Base-by-base conservation (phyloP, 495 filamentous ascomycete species). In the Tuber borchii region DNA sequence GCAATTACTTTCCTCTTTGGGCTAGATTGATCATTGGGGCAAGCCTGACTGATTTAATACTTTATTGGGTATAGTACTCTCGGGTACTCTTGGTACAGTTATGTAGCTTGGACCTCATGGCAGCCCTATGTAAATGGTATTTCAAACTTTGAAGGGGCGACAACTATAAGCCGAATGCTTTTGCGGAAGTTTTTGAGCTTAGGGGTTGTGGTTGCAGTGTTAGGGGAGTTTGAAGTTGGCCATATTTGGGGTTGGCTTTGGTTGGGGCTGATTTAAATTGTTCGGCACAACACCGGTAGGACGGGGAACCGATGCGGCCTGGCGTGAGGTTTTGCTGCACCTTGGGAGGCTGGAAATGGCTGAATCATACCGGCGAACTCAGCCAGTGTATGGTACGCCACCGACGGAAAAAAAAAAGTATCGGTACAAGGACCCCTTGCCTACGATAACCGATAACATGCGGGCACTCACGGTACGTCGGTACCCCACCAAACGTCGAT, bases 371-470 rank as follows among this genome's bases (percentile, higher is more conserved):
- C 20, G 10, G 14, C 10, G 16, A 34, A 19, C 12, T 6, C 12
- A 34, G 26, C 31, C 3, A 26, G 14, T 65, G 56, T 17, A 19
- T 2, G 56, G 56, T 17, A 34, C 12, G 56, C 26, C 56, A 31
- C 56, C 16, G 3, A 26, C 4, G 56, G 14, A 16, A 17, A 5
- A 65, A 65, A 65, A 26, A 26, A 56, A 56, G 9, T 43, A 12
- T 9, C 42, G 7, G 48, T n/a, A n/a, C n/a, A 26, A 26, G 51
- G 48, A 20, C 4, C 26, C 12, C 56, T 31, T 34, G 26, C 56
- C 56, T 65, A 17, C 56, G 56, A 65, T 65, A 65, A 65, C 56
- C 56, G 31, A 65, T 65, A 65, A 65, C 26, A 17, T 34, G 56
- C 56, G 56, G 26, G 56, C 31, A 65, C 26, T 65, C 56, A 31